Evolutionary conservation across 1,139 yeast species (phyloP), one percentile per base, ranked within the genome.

Genomic region (Diutina neorugosa): DNA sequence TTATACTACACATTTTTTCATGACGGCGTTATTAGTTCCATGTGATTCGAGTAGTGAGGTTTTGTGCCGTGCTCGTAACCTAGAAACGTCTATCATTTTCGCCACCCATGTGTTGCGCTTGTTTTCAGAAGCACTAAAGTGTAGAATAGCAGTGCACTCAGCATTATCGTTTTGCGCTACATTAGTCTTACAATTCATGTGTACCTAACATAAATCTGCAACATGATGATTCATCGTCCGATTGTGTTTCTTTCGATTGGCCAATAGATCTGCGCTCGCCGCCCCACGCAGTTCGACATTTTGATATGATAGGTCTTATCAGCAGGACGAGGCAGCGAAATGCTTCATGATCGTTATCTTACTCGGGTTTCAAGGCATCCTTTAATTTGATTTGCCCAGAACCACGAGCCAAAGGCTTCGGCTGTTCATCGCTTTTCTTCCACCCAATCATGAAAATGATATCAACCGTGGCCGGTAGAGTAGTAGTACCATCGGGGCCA

Each of bases 391-490:
- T 73, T 61, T 82, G 79, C 1, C 84, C 95, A 16, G 84, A 63
- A 1, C 96, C 96, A 57, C 95, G 71, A 54, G 77, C 76, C 58
- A 86, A 73, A 0, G 96, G 94, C 62, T 83, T 72, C 3, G 90
- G 90, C 62, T 86, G 89, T 53, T 67, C 64, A 6, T 75, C 78
- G 55, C 87, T 77, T 59, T 84, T 83, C 65, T 86, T 88, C 96
- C 96, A 88, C 1, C 96, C 96, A 64, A 88, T 86, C 88, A 88
- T 83, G 63, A 83, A 84, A 19, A 88, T 80, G 52, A 88, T 78
- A 56, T 89, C 72, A 65, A 81, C 88, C 0, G 96, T 88, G 4
- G 78, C 82, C 1, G 84, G 84, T 46, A 80, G 64, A 1, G 78
- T 69, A 20, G 69, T 64, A 0, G 67, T 65, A 0, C 79, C 80